Evolutionary conservation across 345 rosid species (phyloP).

Genomic region (Eutrema heterophyllum): DNA sequence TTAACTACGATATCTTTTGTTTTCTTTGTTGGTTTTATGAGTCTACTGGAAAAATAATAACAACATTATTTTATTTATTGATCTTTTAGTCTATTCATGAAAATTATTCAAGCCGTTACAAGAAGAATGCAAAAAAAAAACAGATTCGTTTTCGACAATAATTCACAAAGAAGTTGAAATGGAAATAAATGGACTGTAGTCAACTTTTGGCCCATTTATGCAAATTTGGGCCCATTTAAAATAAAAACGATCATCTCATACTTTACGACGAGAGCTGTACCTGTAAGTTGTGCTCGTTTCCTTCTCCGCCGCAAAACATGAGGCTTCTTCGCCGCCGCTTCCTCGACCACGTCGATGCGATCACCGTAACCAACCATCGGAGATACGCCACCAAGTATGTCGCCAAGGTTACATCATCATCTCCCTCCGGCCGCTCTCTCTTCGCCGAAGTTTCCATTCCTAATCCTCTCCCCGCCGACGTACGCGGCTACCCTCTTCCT

Average conservation of each 20-base stretch:
- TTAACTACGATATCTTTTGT: too few species aligned
- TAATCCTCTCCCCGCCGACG: slow-evolving; percentile 49
- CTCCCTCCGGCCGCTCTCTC: slow-evolving; percentile 67
- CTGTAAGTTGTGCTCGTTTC: too few species aligned
- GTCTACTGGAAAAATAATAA: too few species aligned
- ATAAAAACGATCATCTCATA: background rate
- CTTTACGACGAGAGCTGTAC: background rate
- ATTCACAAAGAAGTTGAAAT: too few species aligned
- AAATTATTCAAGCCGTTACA: too few species aligned
- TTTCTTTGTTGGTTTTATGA: too few species aligned
- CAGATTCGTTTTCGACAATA: too few species aligned
- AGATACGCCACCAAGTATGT: slow-evolving; percentile 63
- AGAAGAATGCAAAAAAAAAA: too few species aligned
- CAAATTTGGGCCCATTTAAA: background rate
- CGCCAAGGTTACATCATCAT: slow-evolving; percentile 72
- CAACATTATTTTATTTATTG: too few species aligned
- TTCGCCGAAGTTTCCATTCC: slow-evolving; percentile 68
- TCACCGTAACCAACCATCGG: slow-evolving; percentile 29
- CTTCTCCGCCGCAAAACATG: slow-evolving; percentile 21
- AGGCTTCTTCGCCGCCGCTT: slow-evolving; percentile 24
- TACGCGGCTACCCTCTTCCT: slow-evolving; percentile 73
- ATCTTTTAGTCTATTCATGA: too few species aligned
- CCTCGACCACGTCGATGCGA: background rate
- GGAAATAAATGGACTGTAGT: background rate
- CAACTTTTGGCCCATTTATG: background rate